A percentile compares a stretch with the other conserved stretches of the same genome.
Conservation (phyloP, 2,329 filamentous ascomycete genomes). For the Exserohilum rostratum region DNA sequence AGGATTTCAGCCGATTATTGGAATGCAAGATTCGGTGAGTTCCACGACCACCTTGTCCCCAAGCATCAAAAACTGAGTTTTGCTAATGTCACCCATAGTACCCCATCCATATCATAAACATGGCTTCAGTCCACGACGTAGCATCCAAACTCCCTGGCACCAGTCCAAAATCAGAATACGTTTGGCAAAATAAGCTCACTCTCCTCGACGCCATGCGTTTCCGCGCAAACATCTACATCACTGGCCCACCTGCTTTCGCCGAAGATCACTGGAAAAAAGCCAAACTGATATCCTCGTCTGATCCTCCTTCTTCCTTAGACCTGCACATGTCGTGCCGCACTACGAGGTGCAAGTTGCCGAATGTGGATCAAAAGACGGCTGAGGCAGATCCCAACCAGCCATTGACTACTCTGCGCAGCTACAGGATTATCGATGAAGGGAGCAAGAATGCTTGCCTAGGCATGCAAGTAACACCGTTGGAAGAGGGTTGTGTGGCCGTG, state of each 20-base stretch:
- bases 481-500: constrained; percentile 36
- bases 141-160: constrained; percentile 62
- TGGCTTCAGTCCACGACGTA: constrained; percentile 68
- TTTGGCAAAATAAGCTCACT: constrained; percentile 48
- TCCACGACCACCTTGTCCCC: not conserved
- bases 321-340: constrained; percentile 68
- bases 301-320: constrained; percentile 27
- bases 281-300: constrained; percentile 10
- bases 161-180: constrained; percentile 43
- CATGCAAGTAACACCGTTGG: constrained; percentile 67
- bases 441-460: constrained; percentile 66
- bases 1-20: constrained; percentile 69
- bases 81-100: constrained; percentile 57
- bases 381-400: constrained; percentile 62
- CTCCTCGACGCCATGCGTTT: constrained; percentile 68
- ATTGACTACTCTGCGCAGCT: constrained; percentile 63
- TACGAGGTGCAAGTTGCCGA: constrained; percentile 73
- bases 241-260: constrained; percentile 67
- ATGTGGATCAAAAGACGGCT: constrained; percentile 69
- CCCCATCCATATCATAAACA: constrained; percentile 70
- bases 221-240: constrained; percentile 74
- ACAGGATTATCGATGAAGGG: constrained; percentile 66
- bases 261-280: constrained; percentile 74
- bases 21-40: constrained; percentile 71
- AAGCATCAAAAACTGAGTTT: not conserved